Base-by-base conservation (phyloP, 2,329 filamentous ascomycete species). In the Byssochlamys sp. region DNA sequence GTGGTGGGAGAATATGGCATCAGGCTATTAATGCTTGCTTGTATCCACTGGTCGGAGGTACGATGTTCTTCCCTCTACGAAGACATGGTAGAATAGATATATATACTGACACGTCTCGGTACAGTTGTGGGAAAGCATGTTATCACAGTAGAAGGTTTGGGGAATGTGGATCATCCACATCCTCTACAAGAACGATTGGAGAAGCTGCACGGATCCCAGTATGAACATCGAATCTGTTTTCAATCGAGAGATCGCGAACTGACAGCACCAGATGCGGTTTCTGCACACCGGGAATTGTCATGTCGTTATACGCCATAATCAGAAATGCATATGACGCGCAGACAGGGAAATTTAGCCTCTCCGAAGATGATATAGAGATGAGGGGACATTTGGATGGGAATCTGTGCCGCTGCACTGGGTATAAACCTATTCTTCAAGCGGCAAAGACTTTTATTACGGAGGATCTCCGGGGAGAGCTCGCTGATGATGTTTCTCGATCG, bases 121-220 rank as follows among this genome's bases (percentile, higher is more conserved):
- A 57, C 50, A 55, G 82, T 95, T 31, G 90, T 95, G 69, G 91
- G 90, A 53, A 96, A 96, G 70, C 91, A 95, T 80, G 89, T 95
- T 66, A 91, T 96, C 71, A 96, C 91, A 6, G 84, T 96, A 52
- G 90, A 96, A 73, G 90, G 90, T 11, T 91, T 96, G 63, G 91
- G 90, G 11, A 89, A 85, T 66, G 84, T 88, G 24, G 85, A 90
- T 69, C 81, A 79, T 39, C 90, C 91, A 7, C 90, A 96, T 75
- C 88, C 90, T 2, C 78, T 86, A 1, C 91, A 95, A 70, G 90
- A 95, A 74, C 82, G 90, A 35, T 87, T 96, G 65, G 90, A 89
- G n/a, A 89, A 86, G 73, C 81, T 86, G 45, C 90, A 94, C 73
- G 91, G 90, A 49, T 91, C 88, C 63, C 90, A 96, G 71, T 60